Base-by-base conservation (phyloP, 2,329 filamentous ascomycete species). In the Pseudogymnoascus sp. region DNA sequence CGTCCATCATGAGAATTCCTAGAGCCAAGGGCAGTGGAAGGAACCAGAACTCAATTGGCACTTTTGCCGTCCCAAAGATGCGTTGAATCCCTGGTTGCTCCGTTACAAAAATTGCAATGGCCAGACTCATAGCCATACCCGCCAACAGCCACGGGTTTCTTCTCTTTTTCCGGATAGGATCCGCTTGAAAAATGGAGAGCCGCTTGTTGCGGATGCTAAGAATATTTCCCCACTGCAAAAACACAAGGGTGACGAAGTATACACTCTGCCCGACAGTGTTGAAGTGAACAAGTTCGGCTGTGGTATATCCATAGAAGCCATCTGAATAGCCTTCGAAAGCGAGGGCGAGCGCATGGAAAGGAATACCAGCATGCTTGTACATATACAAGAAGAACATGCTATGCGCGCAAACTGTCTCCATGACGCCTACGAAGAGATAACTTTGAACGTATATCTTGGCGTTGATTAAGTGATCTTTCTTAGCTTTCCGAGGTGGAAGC, bases 381-480 rank as follows among this genome's bases (percentile, higher is more conserved):
- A 78, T 75, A 72, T 82, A 82, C 0, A 81, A 64, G 71, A 81
- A 82, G 69, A 77, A 81, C 79, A 82, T 82, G 64, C 75, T 62
- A 61, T 81, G 79, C 0, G 80, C 78, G 4, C 71, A 75, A 60
- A 77, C 62, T 0, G 79, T 78, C 63, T 82, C 80, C 73, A 81
- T 77, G 35, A 76, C 74, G 30, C 80, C 80, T 1, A 77, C 76
- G 63, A 82, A 80, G 3, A 81, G 73, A 64, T 82, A 82, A 0
- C 78, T 74, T 57, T 82, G 80, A 0, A 69, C 72, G 66, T 81
- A 81, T 57, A 82, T 79, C 67, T 77, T 77, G 58, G 74, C 60
- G 67, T 76, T 81, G 72, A 81, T 81, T 5, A 82, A 73, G 50
- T 81, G 79, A 62, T 81, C 78, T 14, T 73, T 73, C 62, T 74